Conservation (phyloP, 768 basidiomycete species). For the Rubroboletus satanas region DNA sequence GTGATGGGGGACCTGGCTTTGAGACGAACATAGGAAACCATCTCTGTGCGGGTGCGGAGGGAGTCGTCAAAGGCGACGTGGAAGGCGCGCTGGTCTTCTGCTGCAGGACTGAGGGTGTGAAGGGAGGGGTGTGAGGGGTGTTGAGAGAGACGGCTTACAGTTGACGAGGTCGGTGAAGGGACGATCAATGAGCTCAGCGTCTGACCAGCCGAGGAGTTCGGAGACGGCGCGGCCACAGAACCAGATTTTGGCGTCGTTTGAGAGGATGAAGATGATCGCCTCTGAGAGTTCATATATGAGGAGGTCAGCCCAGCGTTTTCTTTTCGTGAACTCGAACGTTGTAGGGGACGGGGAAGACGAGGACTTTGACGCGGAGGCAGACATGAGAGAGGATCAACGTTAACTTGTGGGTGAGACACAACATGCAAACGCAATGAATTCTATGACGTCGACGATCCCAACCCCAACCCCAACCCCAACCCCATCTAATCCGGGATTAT, state of each 20-base stretch:
- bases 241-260: conserved; percentile 56
- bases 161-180: conserved; percentile 64
- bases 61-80: conserved; percentile 50
- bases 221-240: conserved; percentile 66
- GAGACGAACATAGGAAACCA: conserved; percentile 59
- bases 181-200: conserved; percentile 65
- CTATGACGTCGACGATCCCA: conserved; percentile 25
- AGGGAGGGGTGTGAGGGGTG: not conserved
- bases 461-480: not conserved
- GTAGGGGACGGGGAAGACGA: conserved; percentile 7
- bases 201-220: conserved; percentile 75
- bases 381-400: conserved; percentile 14
- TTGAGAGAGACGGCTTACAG: conserved; percentile 37
- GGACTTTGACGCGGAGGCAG: conserved; percentile 9
- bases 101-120: conserved; percentile 33
- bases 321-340: conserved; percentile 78
- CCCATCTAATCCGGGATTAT: conserved; percentile 11
- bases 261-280: conserved; percentile 65
- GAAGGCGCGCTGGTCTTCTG: conserved; percentile 51
- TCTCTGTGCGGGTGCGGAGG: conserved; percentile 44
- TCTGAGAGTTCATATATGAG: conserved; percentile 74
- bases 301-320: conserved; percentile 84
- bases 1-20: conserved; percentile 41
- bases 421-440: not conserved
- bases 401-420: not conserved